Evolutionary conservation across 2,329 filamentous ascomycete genomes (phyloP).

Genomic region (Geoglossum cookeanum): DNA sequence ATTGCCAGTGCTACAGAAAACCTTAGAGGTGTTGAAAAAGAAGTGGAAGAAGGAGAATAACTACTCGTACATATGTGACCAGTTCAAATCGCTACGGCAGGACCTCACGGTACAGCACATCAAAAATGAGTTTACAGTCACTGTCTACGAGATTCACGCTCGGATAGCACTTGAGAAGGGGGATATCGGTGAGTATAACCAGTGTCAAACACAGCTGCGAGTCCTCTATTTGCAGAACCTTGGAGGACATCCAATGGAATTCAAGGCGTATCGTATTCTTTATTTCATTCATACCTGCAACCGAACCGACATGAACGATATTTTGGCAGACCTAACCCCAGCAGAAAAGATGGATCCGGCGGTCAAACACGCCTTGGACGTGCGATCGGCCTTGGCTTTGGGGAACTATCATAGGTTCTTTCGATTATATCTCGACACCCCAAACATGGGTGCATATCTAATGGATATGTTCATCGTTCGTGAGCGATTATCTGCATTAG

Average conservation of each 20-base stretch:
- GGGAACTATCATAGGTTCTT: constrained; percentile 98
- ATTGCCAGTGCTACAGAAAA: constrained; percentile 58
- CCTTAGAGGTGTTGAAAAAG: constrained; percentile 72
- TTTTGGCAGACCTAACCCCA: constrained; percentile 94
- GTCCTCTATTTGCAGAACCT: constrained; percentile 74
- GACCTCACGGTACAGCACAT: constrained; percentile 96
- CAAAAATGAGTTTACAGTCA: constrained; percentile 89
- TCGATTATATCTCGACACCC: constrained; percentile 81
- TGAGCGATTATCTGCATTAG: constrained; percentile 76
- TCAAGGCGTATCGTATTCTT: constrained; percentile 97
- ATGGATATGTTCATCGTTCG: constrained; percentile 98
- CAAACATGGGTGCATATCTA: constrained; percentile 92
- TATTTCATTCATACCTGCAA: constrained; percentile 99
- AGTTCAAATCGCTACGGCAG: constrained; percentile 96
- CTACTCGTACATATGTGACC: constrained; percentile 95
- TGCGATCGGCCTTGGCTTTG: constrained; percentile 77
- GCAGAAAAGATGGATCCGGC: constrained; percentile 76
- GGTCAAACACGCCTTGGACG: constrained; percentile 78
- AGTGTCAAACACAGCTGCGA: constrained; percentile 95
- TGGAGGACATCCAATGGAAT: constrained; percentile 81
- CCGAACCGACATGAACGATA: constrained; percentile 92
- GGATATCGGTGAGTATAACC: constrained; percentile 99
- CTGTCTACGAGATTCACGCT: constrained; percentile 92
- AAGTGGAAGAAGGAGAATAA: constrained; percentile 91
- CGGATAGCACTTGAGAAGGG: constrained; percentile 95